These are phyloP conservation scores for Colletotrichum sp. DNA, from an alignment of 2,329 filamentous ascomycete genomes.

Conservation along the genomic window DNA sequence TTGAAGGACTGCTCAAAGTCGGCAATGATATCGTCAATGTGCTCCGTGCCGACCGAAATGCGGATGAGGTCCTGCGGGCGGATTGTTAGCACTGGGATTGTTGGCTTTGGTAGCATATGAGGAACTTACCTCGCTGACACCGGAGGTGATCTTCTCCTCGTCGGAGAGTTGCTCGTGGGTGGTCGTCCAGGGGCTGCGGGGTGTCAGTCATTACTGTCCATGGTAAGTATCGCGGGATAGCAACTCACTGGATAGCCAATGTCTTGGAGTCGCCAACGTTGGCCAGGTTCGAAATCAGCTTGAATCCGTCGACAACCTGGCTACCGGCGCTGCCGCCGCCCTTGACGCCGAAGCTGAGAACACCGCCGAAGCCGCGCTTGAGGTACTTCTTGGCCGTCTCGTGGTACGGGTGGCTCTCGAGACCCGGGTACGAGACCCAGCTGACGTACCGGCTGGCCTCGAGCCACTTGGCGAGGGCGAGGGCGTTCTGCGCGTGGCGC, in stretches of 20 bases:
- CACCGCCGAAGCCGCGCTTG: constrained; percentile 82
- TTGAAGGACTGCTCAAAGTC: constrained; percentile 94
- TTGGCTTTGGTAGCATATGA: neutral
- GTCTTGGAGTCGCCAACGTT: constrained; percentile 98
- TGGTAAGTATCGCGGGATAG: neutral
- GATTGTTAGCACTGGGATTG: neutral
- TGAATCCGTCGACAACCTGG: constrained; percentile 91
- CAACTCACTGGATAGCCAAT: constrained; percentile 76
- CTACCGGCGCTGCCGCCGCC: constrained; percentile 83
- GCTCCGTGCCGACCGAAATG: constrained; percentile 93
- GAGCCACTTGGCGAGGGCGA: constrained; percentile 81
- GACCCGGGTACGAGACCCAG: constrained; percentile 94
- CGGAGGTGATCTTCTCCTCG: constrained; percentile 79
- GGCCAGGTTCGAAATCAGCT: constrained; percentile 92
- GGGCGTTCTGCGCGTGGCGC: constrained; percentile 83
- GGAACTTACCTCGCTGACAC: constrained; percentile 74
- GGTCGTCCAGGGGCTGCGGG: constrained; percentile 77
- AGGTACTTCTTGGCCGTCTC: constrained; percentile 86
- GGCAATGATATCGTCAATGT: constrained; percentile 95
- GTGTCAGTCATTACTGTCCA: neutral
- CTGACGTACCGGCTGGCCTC: constrained; percentile 82
- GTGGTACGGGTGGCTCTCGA: constrained; percentile 82
- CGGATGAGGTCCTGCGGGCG: constrained; percentile 78
- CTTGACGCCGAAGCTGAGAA: constrained; percentile 92
- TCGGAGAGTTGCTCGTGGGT: constrained; percentile 92